These are phyloP conservation scores for Alternaria ventricosa DNA, from an alignment of 2,329 filamentous ascomycete genomes.

Conservation along the genomic window DNA sequence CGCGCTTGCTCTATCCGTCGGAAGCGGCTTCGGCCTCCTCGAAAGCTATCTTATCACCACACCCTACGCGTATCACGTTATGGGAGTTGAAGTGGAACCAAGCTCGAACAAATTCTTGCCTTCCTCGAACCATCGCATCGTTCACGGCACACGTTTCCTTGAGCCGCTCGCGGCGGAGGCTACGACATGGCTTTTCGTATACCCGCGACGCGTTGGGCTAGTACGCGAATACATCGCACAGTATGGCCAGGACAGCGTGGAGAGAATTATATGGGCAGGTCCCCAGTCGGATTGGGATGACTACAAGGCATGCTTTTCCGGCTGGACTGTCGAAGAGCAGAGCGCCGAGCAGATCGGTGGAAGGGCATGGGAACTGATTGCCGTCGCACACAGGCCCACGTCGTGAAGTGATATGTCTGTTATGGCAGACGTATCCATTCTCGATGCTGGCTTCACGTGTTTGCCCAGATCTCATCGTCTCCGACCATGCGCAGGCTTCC, in stretches of 20 bases:
- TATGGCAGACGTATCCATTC: background rate
- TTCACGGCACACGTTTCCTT: conserved; percentile 55
- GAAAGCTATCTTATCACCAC: conserved; percentile 51
- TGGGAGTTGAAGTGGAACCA: conserved; percentile 58
- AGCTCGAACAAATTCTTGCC: conserved; percentile 56
- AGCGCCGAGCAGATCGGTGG: conserved; percentile 38
- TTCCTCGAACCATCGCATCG: conserved; percentile 50
- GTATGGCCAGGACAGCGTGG: conserved; percentile 37
- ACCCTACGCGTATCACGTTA: conserved; percentile 38
- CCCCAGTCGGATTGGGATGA: conserved; percentile 53
- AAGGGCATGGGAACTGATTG: conserved; percentile 43
- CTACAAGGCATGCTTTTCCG: conserved; percentile 35
- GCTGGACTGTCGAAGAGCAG: conserved; percentile 26
- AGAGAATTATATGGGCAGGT: conserved; percentile 52
- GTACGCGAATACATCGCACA: conserved; percentile 53
- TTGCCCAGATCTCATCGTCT: background rate
- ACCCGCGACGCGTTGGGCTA: conserved; percentile 58
- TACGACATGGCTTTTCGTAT: conserved; percentile 60
- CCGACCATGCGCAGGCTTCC: background rate
- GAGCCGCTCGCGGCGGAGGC: conserved; percentile 52
- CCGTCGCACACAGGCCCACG: conserved; percentile 21
- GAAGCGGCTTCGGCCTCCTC: conserved; percentile 59
- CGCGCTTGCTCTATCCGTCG: conserved; percentile 52
- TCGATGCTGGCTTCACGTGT: background rate
- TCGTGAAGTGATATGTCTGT: background rate